These are phyloP conservation scores for Penicillium ucsense DNA, from an alignment of 495 filamentous ascomycete species.

Conservation along the genomic window DNA sequence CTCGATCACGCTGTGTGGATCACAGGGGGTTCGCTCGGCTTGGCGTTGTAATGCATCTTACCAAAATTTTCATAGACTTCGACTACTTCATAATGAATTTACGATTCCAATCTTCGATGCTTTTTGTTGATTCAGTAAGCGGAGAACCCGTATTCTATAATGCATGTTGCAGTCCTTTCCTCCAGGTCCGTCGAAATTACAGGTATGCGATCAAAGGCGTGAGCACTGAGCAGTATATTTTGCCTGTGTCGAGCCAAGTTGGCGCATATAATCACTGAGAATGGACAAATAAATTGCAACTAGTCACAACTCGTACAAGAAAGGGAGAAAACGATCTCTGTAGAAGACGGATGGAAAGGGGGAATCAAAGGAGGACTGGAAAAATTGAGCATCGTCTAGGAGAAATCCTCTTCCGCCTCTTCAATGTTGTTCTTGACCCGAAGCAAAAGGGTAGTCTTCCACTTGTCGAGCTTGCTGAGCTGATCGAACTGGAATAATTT, in stretches of 20 bases:
- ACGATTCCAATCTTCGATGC: slow-evolving; percentile 10
- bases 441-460: slow-evolving; percentile 83
- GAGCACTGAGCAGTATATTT: too few relatives aligned
- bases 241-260: too few relatives aligned
- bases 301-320: too few relatives aligned
- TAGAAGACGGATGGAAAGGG: slow-evolving; percentile 11
- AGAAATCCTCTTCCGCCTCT: slow-evolving; percentile 65
- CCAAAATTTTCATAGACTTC: slow-evolving; percentile 24
- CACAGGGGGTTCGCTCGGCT: slow-evolving; percentile 4
- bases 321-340: too few relatives aligned
- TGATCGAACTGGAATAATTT: slow-evolving; percentile 82
- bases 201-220: too few relatives aligned
- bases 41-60: slow-evolving; percentile 12
- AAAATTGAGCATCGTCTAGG: slow-evolving; percentile 29
- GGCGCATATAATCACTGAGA: too few relatives aligned
- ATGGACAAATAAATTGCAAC: too few relatives aligned
- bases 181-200: too few relatives aligned
- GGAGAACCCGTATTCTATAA: too few relatives aligned
- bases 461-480: slow-evolving; percentile 85
- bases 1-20: background rate
- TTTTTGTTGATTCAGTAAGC: too few relatives aligned
- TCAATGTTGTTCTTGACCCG: slow-evolving; percentile 75
- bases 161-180: too few relatives aligned
- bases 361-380: slow-evolving; percentile 16
- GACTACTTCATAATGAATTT: slow-evolving; percentile 26